A percentile compares a stretch with the other conserved stretches of the same genome.
Conservation (phyloP, 495 filamentous ascomycete genomes). For the Chaetomidium leptoderma region DNA sequence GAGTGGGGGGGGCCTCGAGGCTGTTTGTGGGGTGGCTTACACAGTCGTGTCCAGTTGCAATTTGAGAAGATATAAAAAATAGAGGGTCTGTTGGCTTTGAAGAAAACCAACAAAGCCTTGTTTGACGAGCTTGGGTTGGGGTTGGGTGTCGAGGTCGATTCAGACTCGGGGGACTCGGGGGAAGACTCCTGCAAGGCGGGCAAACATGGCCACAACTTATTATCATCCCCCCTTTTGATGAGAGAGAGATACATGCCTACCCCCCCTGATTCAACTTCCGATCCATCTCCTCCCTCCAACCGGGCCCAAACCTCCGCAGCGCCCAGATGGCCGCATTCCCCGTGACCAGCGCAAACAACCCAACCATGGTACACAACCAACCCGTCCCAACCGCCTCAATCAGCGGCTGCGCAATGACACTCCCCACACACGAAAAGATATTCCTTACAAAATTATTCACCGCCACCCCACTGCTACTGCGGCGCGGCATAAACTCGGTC, state of each 20-base stretch:
- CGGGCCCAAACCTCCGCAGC: conserved; percentile 60
- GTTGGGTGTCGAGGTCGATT: too few species aligned
- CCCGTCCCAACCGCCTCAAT: conserved; percentile 81
- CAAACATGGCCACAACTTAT: too few species aligned
- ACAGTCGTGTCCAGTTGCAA: too few species aligned
- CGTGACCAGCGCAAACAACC: conserved; percentile 55
- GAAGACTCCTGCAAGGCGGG: too few species aligned
- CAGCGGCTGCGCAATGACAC: conserved; percentile 67
- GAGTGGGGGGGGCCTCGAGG: neutral
- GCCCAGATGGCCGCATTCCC: conserved; percentile 56
- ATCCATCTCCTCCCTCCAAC: conserved; percentile 70
- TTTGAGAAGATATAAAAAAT: too few species aligned
- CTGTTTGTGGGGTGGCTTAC: neutral
- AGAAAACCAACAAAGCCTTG: too few species aligned
- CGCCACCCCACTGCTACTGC: conserved; percentile 71
- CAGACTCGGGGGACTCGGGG: too few species aligned
- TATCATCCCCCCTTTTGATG: too few species aligned
- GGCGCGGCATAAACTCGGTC: conserved; percentile 83
- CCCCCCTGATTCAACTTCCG: conserved; percentile 23
- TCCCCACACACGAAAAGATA: conserved; percentile 76
- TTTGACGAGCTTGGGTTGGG: too few species aligned
- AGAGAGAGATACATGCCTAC: too few species aligned
- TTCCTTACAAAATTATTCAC: conserved; percentile 85
- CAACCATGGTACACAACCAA: conserved; percentile 81
- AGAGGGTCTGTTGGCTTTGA: too few species aligned